These are phyloP conservation scores for Deinandra increscens DNA, from an alignment of 129 eudicot species.

Conservation along the genomic window DNA sequence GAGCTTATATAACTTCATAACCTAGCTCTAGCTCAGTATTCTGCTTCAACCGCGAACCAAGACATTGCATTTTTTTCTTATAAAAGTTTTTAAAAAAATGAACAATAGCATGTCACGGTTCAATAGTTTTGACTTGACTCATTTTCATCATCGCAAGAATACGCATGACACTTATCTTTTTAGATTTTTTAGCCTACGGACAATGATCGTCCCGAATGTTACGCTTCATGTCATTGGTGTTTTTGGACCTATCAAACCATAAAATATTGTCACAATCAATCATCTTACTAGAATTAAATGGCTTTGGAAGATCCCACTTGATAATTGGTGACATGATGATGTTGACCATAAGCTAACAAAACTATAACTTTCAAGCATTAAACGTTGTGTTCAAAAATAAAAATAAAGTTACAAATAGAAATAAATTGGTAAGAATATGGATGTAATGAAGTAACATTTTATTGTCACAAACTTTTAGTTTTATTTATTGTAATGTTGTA, in stretches of 20 bases:
- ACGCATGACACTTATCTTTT: neutral
- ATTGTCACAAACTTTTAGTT: neutral
- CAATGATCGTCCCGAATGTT: neutral
- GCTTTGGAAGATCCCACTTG: neutral
- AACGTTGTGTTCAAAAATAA: neutral
- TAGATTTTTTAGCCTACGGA: neutral
- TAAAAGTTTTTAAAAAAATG: no score
- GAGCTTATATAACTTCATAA: no score
- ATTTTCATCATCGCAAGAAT: neutral
- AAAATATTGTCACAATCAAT: slow-evolving; percentile 19
- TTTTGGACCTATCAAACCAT: no score
- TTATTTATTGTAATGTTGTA: neutral
- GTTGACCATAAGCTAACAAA: slow-evolving; percentile 12
- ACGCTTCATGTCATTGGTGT: no score
- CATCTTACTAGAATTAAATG: neutral
- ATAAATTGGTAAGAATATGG: slow-evolving; percentile 1
- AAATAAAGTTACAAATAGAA: neutral
- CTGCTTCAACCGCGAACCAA: no score
- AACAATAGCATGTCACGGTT: no score
- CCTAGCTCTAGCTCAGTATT: no score
- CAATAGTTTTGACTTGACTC: no score
- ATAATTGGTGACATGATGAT: neutral
- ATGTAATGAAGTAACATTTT: slow-evolving; percentile 18
- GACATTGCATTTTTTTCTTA: no score
- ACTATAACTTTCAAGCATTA: neutral